phyloP scores from a whole-genome alignment of 148 eudicot species.

The Suaeda aralocaspica region DNA sequence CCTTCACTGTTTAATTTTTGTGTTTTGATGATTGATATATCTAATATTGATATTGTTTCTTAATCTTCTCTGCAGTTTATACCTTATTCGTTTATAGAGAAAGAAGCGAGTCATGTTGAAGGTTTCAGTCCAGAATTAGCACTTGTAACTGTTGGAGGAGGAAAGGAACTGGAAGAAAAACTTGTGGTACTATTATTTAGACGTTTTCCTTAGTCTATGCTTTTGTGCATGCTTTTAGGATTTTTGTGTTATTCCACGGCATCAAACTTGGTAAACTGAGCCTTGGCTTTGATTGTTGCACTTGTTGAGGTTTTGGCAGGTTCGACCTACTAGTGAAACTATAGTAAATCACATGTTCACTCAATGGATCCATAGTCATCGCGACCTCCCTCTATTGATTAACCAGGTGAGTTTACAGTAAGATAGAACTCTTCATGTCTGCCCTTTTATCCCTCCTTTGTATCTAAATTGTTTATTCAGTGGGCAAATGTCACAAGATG shows the following conservation, averaged over 20 bases:
- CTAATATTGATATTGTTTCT: slow-evolving; percentile 5
- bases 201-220: slow-evolving; percentile 9
- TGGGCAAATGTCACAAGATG: slow-evolving; percentile 99
- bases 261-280: slow-evolving; percentile 37
- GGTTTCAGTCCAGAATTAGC: slow-evolving; percentile 99
- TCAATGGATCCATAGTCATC: slow-evolving; percentile 98
- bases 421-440: slow-evolving; percentile 6
- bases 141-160: slow-evolving; percentile 95
- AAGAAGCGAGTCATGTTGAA: slow-evolving; percentile 99
- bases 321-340: slow-evolving; percentile 99
- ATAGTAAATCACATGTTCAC: slow-evolving; percentile 99
- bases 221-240: neutral
- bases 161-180: slow-evolving; percentile 98
- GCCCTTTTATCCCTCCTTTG: neutral
- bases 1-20: neutral
- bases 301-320: slow-evolving; percentile 99
- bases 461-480: slow-evolving; percentile 33
- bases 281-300: slow-evolving; percentile 77
- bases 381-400: slow-evolving; percentile 97
- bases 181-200: slow-evolving; percentile 70
- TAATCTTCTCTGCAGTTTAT: slow-evolving; percentile 60
- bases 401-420: slow-evolving; percentile 59
- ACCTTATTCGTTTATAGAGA: slow-evolving; percentile 97
- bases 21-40: neutral
- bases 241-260: neutral